Evolutionary conservation across 352 stramenopile genomes (phyloP), one percentile per base, ranked within the genome.

Genomic region (Blastocystis sp.): DNA sequence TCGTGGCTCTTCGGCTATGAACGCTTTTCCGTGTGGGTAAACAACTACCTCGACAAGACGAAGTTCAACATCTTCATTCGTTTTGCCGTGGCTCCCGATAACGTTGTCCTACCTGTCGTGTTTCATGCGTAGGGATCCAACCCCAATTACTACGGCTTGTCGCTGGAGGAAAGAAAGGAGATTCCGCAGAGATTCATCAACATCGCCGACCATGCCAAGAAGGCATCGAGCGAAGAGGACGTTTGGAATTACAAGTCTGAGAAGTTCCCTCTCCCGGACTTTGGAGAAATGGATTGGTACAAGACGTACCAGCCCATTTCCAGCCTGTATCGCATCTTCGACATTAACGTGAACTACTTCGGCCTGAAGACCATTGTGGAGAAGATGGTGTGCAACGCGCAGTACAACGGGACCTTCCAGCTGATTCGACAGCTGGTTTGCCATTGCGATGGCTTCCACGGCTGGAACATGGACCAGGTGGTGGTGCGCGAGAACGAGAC

Each of bases 11-110:
- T 85, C 45, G 74, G 74, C 33, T 85, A 67, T 3, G 74, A 85
- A 55, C 74, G 74, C 45, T 85, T 85, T 50, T 85, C 74, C 51
- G 74, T 85, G 24, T 85, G 74, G 74, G 74, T 85, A 35, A 85
- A 85, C 41, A 85, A 85, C 35, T 67, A 31, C 26, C 60, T 85
- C 19, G 74, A 85, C 51, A 66, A 69, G 51, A 55, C 26, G n/a
- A 85, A 85, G 60, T 85, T 85, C 37, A 67, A 62, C 55, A 85
- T 85, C 26, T 85, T 85, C 37, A 85, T 85, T 69, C 74, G 74
- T 19, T 85, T 85, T 50, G 74, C 74, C 3, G 74, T 85, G 2
- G 74, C 74, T 45, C 74, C 74, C 26, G 74, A 85, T 41, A 59
- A 66, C 21, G 74, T 85, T 21, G 6, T 24, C 2, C 29, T 69